phyloP scores from a whole-genome alignment of 2,329 filamentous ascomycete genomes.

The Neospermospora avenae region DNA sequence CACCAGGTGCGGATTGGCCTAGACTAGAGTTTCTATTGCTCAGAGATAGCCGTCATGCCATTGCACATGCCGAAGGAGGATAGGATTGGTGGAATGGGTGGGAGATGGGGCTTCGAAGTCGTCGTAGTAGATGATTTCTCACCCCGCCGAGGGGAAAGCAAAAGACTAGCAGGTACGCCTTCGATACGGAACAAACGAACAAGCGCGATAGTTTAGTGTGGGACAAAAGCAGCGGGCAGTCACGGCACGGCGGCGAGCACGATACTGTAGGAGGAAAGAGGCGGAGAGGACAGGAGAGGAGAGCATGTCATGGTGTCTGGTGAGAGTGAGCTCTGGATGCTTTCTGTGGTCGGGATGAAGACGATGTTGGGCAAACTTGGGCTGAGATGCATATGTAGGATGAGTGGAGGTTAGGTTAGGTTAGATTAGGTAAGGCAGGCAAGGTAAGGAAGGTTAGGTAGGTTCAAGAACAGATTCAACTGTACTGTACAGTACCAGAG shows the following conservation, averaged over 20 bases:
- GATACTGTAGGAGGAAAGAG: no score
- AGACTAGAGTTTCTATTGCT: slow-evolving; percentile 31
- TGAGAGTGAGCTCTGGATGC: slow-evolving; percentile 13
- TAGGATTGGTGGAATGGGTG: slow-evolving; percentile 29
- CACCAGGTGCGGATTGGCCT: slow-evolving; percentile 32
- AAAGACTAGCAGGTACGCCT: not conserved
- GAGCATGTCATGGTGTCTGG: slow-evolving; percentile 4
- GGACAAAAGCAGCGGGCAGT: slow-evolving; percentile 26
- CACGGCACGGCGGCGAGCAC: slow-evolving; percentile 13
- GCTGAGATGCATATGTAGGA: slow-evolving; percentile 27
- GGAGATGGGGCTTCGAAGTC: slow-evolving; percentile 12
- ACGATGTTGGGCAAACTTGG: slow-evolving; percentile 9
- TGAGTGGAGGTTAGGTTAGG: not conserved
- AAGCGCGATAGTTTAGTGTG: slow-evolving; percentile 40
- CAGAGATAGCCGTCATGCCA: slow-evolving; percentile 35
- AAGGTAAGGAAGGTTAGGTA: not conserved
- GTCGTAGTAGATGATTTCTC: slow-evolving; percentile 15
- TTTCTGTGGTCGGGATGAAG: not conserved
- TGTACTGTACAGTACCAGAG: no score
- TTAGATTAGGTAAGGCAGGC: not conserved
- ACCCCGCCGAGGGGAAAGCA: not conserved
- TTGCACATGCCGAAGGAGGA: slow-evolving; percentile 26
- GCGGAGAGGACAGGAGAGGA: not conserved
- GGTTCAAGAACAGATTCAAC: no score
- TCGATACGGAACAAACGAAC: slow-evolving; percentile 34